Evolutionary conservation across 176 grass and related monocot species (phyloP), one percentile per base, ranked within the genome.

Genomic region (Aegilops longissima): DNA sequence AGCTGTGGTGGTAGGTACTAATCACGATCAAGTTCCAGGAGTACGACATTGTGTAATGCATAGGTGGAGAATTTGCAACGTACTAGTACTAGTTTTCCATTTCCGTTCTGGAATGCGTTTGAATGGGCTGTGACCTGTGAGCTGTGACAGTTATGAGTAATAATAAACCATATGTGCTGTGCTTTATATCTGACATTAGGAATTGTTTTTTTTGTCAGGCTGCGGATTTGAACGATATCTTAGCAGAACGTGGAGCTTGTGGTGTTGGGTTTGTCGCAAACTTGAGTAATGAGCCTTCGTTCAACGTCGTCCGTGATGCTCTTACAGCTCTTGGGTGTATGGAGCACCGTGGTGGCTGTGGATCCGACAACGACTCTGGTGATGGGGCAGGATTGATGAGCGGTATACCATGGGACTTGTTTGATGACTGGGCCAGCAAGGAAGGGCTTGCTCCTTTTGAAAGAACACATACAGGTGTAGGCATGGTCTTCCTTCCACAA

Each of bases 311-410:
- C 38, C 84, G 47, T 3, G 97, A 99, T 88, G 94, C 97, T 82
- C 90, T 99, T 82, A 82, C 31, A 5, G 97, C 97, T 75, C 94
- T 99, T 77, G 94, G 97, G 9, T 99, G 97, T 92, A 99, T 99
- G 97, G 97, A 99, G 88, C 97, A 99, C 69, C 97, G 97, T 81
- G 97, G 97, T 80, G 97, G 97, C 45, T 99, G 97, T 83, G 94
- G 94, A 62, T 94, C 97, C 10, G 97, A 99, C 87, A 99, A 94
- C 78, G 94, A 96, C 94, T 99, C 97, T 70, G 97, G 97, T 65
- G 97, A 99, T 45, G 97, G 97, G 9, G 61, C 97, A 69, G 97
- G 97, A 27, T 54, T 99, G 83, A 99, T 99, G 97, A 97, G 85
- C 16, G 88, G 87, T 47, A 86, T 99, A 61, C 97, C 97, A 54